A percentile compares a stretch with the other conserved stretches of the same genome.
Evolutionary conservation across 306 rosid species (phyloP).

Genomic region (Rubus idaeus): DNA sequence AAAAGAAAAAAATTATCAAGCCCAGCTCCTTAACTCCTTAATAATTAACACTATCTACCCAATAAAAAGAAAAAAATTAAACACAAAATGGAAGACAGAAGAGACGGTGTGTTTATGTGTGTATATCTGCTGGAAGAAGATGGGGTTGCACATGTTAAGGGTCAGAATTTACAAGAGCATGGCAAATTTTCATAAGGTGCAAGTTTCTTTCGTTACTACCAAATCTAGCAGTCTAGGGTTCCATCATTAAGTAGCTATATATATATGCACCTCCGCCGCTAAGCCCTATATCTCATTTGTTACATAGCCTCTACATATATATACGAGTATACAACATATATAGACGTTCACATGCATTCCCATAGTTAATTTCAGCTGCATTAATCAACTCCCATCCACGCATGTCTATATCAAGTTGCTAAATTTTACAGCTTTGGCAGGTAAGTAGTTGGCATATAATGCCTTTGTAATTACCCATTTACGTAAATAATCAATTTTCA

Average conservation of each 20-base stretch:
- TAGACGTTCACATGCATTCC: slow-evolving; percentile 40
- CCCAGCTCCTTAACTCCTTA: not conserved
- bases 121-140: not conserved
- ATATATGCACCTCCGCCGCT: not conserved
- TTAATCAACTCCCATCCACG: slow-evolving; percentile 60
- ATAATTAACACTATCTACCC: not conserved
- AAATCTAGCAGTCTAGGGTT: slow-evolving; percentile 56
- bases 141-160: slow-evolving; percentile 53
- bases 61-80: not conserved
- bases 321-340: slow-evolving; percentile 26
- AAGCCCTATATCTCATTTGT: slow-evolving; percentile 25
- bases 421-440: slow-evolving; percentile 46
- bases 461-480: slow-evolving; percentile 40
- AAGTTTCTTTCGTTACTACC: slow-evolving; percentile 46
- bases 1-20: not conserved
- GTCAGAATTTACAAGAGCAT: slow-evolving; percentile 49
- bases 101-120: not conserved
- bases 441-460: slow-evolving; percentile 51
- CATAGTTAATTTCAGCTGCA: slow-evolving; percentile 40
- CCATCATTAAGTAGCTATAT: slow-evolving; percentile 26
- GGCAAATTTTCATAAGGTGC: slow-evolving; percentile 42
- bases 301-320: slow-evolving; percentile 32
- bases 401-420: slow-evolving; percentile 48
- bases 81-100: not conserved
- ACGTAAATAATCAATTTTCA: slow-evolving; percentile 22